These are phyloP conservation scores for Tuctoria greenei DNA, from an alignment of 176 grass and related monocot species.

Conservation along the genomic window DNA sequence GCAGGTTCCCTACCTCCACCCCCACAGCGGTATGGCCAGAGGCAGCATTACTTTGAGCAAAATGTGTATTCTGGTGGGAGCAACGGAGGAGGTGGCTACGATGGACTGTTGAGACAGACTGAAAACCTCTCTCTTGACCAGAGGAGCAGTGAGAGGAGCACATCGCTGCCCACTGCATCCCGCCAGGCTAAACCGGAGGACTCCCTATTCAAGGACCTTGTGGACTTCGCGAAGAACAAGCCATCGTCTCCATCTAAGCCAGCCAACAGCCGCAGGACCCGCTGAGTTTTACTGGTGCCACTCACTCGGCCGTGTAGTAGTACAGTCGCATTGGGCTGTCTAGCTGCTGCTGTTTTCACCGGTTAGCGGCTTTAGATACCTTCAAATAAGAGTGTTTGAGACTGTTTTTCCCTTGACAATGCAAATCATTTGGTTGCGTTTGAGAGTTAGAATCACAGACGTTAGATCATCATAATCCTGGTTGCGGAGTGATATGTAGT, in stretches of 20 bases:
- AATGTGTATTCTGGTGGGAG: slow-evolving; percentile 43
- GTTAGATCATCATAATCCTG: slow-evolving; percentile 31
- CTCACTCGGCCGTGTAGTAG: neutral
- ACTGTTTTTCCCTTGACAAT: neutral
- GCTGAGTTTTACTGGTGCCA: no score
- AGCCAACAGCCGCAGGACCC: slow-evolving; percentile 74
- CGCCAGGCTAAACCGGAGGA: slow-evolving; percentile 78
- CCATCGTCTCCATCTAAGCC: slow-evolving; percentile 72
- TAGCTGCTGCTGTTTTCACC: slow-evolving; percentile 2
- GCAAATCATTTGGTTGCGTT: slow-evolving; percentile 30
- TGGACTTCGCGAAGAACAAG: slow-evolving; percentile 78
- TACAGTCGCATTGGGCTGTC: slow-evolving; percentile 10
- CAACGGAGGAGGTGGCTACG: slow-evolving; percentile 39
- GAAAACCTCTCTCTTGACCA: slow-evolving; percentile 55
- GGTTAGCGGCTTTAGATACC: slow-evolving; percentile 24
- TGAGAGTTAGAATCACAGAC: slow-evolving; percentile 34
- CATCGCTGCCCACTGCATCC: neutral
- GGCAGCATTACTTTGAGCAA: slow-evolving; percentile 82
- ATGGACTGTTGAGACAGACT: slow-evolving; percentile 48
- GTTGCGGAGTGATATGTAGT: slow-evolving; percentile 27
- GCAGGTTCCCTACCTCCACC: slow-evolving; percentile 69
- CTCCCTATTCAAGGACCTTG: slow-evolving; percentile 84
- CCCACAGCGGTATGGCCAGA: slow-evolving; percentile 79
- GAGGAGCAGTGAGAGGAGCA: slow-evolving; percentile 28
- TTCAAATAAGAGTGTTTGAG: slow-evolving; percentile 42